Percentiles rank a stretch among this genome's conserved stretches.
These are phyloP conservation scores for Aspergillus hiratsukae DNA, from an alignment of 2,329 filamentous ascomycete species.

Conservation along the genomic window DNA sequence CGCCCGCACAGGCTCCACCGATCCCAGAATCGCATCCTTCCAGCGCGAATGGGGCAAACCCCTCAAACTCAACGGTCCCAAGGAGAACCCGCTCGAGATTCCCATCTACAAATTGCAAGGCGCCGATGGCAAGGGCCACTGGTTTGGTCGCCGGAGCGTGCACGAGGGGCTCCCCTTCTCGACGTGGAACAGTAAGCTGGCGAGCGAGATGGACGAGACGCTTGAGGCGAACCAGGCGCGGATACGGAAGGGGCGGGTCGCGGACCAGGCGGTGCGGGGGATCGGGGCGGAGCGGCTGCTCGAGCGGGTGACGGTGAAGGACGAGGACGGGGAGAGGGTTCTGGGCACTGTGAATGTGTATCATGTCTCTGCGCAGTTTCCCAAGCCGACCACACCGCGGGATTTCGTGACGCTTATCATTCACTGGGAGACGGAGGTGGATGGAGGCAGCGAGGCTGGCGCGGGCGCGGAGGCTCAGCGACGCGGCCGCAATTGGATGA, in stretches of 20 bases:
- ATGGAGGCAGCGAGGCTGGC: conserved; percentile 6
- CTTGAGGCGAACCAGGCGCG: conserved; percentile 66
- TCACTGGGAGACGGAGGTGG: conserved; percentile 48
- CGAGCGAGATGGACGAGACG: conserved; percentile 74
- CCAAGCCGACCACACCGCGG: conserved; percentile 78
- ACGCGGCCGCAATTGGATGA: conserved; percentile 66
- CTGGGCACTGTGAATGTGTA: conserved; percentile 56
- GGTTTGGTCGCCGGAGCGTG: conserved; percentile 83
- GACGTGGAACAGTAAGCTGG: conserved; percentile 71
- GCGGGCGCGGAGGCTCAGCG: conserved; percentile 27
- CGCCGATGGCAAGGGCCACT: conserved; percentile 77
- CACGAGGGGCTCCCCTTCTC: conserved; percentile 74
- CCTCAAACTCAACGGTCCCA: conserved; percentile 54
- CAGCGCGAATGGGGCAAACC: conserved; percentile 82
- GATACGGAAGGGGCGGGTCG: conserved; percentile 61
- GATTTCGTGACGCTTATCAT: conserved; percentile 82
- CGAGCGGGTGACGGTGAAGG: conserved; percentile 58
- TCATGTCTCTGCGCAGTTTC: conserved; percentile 83
- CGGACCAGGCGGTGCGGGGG: conserved; percentile 73
- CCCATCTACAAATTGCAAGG: conserved; percentile 73
- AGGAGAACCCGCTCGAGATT: conserved; percentile 72
- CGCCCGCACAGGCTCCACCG: conserved; percentile 46
- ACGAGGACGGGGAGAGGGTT: conserved; percentile 21
- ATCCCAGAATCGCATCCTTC: conserved; percentile 55
- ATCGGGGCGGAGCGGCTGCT: conserved; percentile 76